Base-by-base conservation (phyloP, 2,329 filamentous ascomycete species). In the Alternaria ventricosa region DNA sequence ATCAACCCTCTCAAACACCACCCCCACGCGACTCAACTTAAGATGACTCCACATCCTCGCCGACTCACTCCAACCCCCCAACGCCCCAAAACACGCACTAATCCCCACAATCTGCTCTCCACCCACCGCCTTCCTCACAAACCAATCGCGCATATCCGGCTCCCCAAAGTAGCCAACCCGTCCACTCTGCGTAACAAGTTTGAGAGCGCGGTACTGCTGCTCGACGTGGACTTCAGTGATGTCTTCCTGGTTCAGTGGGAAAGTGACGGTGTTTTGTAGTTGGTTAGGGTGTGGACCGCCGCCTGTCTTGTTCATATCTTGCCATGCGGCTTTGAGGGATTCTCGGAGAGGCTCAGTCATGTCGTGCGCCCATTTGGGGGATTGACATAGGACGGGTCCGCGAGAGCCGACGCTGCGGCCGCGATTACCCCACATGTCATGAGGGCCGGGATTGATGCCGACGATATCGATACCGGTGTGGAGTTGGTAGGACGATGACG, bases 211-310 rank as follows among this genome's bases (percentile, higher is more conserved):
- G 20, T 58, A 47, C 15, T 65, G 64, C 20, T 50, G 22, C 44
- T 54, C 56, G 10, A 65, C 65, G 44, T 67, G 60, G 5, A 74
- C 68, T 36, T 69, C 70, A 5, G 58, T 67, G n/a, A 74, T 57
- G 4, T 63, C 64, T 12, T 57, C 41, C 3, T 66, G 64, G 20
- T 73, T 66, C 11, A 72, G 62, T 0, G 64, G 54, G 28, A 73
- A 68, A 11, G 13, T 55, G 57, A 65, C 27, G 15, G 46, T 57
- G 45, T 33, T 20, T 22, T 36, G 23, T 36, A 1, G 7, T 8
- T 20, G 15, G n/a, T 36, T n/a, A 36, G 33, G 15, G 15, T 36
- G 33, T 36, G 33, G 33, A n/a, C 33, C 33, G 7, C 15, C 7
- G 33, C 15, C 15, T n/a, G 0, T n/a, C 33, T 36, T 36, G 0